Percentiles rank a stretch among this genome's conserved stretches.
Conservation (phyloP, 257 asterid species). For the Nicotiana noctiflora region DNA sequence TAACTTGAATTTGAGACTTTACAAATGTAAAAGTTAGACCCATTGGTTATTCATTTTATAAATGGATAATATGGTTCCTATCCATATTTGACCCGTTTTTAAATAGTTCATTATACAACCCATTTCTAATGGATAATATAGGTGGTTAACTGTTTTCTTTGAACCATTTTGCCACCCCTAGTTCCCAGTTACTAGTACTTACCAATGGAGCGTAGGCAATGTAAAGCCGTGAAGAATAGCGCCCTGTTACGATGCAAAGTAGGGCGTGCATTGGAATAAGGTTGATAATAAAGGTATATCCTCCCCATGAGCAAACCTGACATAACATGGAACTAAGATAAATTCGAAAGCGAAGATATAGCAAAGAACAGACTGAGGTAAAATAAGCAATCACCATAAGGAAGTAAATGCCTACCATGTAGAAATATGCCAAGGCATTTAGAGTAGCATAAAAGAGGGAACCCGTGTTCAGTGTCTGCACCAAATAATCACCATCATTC, state of each 20-base stretch:
- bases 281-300: slow-evolving; percentile 95
- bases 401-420: slow-evolving; percentile 56
- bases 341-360: not conserved
- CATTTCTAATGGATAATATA: no score
- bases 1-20: no score
- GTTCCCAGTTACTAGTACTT: slow-evolving; percentile 29
- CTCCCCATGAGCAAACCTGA: slow-evolving; percentile 99
- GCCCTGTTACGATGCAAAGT: slow-evolving; percentile 94
- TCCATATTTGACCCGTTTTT: no score
- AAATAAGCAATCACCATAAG: not conserved
- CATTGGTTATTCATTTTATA: no score
- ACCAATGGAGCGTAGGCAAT: slow-evolving; percentile 97
- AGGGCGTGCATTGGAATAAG: slow-evolving; percentile 99
- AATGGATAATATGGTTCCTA: no score
- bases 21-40: no score
- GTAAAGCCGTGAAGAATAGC: slow-evolving; percentile 90
- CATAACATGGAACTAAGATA: not conserved
- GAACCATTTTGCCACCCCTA: no score
- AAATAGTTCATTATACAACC: no score
- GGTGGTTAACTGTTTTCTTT: no score
- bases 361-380: not conserved
- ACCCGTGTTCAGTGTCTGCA: slow-evolving; percentile 97
- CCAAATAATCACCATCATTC: slow-evolving; percentile 7
- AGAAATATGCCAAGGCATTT: slow-evolving; percentile 86
- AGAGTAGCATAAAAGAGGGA: slow-evolving; percentile 94